phyloP scores from a whole-genome alignment of 2,329 filamentous ascomycete genomes.

The Phaeomoniella chlamydospora region DNA sequence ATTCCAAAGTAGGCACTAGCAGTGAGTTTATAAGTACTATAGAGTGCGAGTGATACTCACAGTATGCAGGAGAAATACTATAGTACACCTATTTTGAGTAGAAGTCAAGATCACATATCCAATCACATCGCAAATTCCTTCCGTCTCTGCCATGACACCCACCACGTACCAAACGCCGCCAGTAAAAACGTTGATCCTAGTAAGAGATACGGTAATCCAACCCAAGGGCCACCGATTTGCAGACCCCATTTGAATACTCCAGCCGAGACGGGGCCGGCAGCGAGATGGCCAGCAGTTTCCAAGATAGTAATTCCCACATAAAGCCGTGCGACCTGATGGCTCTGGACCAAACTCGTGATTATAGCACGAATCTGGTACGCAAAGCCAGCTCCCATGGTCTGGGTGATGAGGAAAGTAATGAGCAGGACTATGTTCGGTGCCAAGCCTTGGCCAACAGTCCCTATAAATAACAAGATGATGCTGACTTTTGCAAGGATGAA shows the following conservation, averaged over 20 bases:
- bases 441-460: conserved; percentile 31
- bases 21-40: too few species aligned
- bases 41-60: too few species aligned
- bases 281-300: conserved; percentile 30
- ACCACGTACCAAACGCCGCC: background rate
- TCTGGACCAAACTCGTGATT: conserved; percentile 31
- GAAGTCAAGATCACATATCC: too few species aligned
- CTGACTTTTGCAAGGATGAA: conserved; percentile 30
- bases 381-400: conserved; percentile 34
- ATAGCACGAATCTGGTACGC: conserved; percentile 30
- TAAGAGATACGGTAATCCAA: conserved; percentile 32
- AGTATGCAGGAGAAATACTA: too few species aligned
- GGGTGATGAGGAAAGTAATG: conserved; percentile 29
- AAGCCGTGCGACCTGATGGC: conserved; percentile 31
- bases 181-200: background rate
- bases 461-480: conserved; percentile 26
- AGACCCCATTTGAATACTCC: conserved; percentile 31
- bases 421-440: conserved; percentile 26
- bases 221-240: conserved; percentile 28
- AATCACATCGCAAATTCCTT: background rate
- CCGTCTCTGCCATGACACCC: conserved; percentile 1
- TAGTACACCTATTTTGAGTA: too few species aligned
- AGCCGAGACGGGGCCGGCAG: conserved; percentile 31
- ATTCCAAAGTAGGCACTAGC: too few species aligned
- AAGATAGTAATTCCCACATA: conserved; percentile 35